These are phyloP conservation scores for Populus euphratica DNA, from an alignment of 345 rosid species.

Conservation along the genomic window DNA sequence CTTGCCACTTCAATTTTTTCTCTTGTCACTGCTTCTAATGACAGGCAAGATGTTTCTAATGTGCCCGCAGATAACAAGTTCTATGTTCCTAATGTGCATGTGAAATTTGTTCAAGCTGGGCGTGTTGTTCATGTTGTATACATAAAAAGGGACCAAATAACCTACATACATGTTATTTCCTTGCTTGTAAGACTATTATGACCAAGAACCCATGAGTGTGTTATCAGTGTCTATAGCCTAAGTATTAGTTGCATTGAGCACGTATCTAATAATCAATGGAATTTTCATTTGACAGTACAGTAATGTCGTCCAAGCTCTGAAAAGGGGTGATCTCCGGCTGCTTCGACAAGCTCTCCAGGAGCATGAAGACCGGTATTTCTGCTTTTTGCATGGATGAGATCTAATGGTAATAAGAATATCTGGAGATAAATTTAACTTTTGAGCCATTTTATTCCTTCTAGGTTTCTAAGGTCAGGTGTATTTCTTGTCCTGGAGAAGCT, in stretches of 20 bases:
- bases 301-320: constrained; percentile 63
- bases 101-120: background rate
- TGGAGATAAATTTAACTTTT: background rate
- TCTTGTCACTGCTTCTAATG: constrained; percentile 3
- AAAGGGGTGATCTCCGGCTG: constrained; percentile 83
- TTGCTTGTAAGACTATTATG: background rate
- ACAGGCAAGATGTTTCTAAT: background rate
- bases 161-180: background rate
- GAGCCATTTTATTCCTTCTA: constrained; percentile 11
- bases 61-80: no score
- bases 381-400: constrained; percentile 5
- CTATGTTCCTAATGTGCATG: background rate
- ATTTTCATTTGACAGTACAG: constrained; percentile 52
- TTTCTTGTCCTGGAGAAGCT: constrained; percentile 95
- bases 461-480: constrained; percentile 92
- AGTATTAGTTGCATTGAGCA: background rate
- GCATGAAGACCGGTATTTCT: constrained; percentile 71
- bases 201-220: background rate
- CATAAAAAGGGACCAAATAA: background rate
- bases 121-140: background rate
- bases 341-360: constrained; percentile 83
- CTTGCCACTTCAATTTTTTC: constrained; percentile 7
- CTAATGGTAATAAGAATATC: background rate
- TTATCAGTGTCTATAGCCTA: background rate
- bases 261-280: constrained; percentile 7